A percentile compares a stretch with the other conserved stretches of the same genome.
phyloP scores from a whole-genome alignment of 768 basidiomycete genomes.

The Lactarius quietus region DNA sequence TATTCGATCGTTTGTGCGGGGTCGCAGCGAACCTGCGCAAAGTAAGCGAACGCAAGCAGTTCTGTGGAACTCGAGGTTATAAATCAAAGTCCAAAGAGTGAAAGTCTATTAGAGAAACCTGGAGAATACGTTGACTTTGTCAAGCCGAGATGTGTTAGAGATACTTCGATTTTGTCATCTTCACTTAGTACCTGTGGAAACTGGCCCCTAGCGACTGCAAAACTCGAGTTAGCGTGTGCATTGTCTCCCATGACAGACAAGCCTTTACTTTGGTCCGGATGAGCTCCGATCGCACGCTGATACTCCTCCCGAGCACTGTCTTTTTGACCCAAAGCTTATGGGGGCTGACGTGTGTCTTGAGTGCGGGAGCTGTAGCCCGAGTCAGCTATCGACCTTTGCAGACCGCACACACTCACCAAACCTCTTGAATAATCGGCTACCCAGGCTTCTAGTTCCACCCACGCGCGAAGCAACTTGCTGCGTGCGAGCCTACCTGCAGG shows the following conservation, averaged over 20 bases:
- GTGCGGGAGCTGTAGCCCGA: conserved; percentile 37
- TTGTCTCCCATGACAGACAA: neutral
- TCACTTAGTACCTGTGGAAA: conserved; percentile 43
- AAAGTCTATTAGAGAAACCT: conserved; percentile 40
- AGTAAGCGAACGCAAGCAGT: conserved; percentile 71
- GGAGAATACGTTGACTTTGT: conserved; percentile 63
- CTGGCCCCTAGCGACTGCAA: conserved; percentile 52
- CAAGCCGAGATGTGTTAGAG: conserved; percentile 55
- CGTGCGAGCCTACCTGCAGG: conserved; percentile 49
- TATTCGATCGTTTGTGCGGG: conserved; percentile 59
- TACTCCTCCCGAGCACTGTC: conserved; percentile 66
- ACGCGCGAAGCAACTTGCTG: conserved; percentile 67
- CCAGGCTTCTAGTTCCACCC: conserved; percentile 76
- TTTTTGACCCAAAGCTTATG: conserved; percentile 46
- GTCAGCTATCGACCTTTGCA: neutral
- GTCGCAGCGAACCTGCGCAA: conserved; percentile 79
- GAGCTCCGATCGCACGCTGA: conserved; percentile 69
- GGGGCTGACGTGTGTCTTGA: conserved; percentile 41
- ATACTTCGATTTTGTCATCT: conserved; percentile 37
- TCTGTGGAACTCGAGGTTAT: conserved; percentile 40
- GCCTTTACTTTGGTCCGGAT: conserved; percentile 70
- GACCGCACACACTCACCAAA: conserved; percentile 38
- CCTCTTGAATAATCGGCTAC: conserved; percentile 50
- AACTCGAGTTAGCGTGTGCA: conserved; percentile 12
- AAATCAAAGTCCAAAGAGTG: neutral